Conservation (phyloP, 805 yeast species). For the Zygoascus tannicola region DNA sequence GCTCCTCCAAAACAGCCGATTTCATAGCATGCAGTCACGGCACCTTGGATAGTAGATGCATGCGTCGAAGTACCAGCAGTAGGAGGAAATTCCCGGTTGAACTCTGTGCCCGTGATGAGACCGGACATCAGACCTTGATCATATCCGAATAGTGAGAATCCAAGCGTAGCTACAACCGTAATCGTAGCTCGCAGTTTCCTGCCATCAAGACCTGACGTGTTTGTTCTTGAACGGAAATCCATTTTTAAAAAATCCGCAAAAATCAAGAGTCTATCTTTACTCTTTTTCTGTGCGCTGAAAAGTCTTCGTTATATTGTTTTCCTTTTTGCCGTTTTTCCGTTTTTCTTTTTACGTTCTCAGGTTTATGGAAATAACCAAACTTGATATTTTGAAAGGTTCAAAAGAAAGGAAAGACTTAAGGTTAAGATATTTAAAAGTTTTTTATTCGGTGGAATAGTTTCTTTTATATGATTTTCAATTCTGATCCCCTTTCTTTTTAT, state of each 20-base stretch:
- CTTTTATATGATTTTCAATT: too few relatives aligned
- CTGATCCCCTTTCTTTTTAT: too few relatives aligned
- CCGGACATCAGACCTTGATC: conserved; percentile 66
- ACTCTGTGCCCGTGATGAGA: conserved; percentile 44
- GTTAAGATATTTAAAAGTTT: too few relatives aligned
- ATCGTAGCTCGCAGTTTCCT: conserved; percentile 39
- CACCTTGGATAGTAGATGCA: conserved; percentile 48
- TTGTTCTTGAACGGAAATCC: conserved; percentile 26
- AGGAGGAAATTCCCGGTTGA: conserved; percentile 54
- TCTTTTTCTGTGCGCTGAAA: background rate
- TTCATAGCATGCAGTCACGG: conserved; percentile 46
- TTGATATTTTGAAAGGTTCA: background rate
- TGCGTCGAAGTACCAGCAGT: conserved; percentile 37
- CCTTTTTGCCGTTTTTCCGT: background rate
- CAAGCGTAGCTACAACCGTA: conserved; percentile 53
- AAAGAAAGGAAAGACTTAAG: too few relatives aligned
- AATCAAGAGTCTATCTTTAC: background rate
- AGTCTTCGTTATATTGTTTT: background rate
- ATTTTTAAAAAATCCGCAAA: background rate
- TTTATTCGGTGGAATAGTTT: too few relatives aligned
- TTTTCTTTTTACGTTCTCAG: background rate
- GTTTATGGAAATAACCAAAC: background rate
- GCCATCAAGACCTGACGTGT: conserved; percentile 51
- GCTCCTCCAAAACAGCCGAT: conserved; percentile 74
- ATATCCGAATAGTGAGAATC: conserved; percentile 64